These are phyloP conservation scores for Ajuga chamaepitys DNA, from an alignment of 257 asterid genomes.

Conservation along the genomic window DNA sequence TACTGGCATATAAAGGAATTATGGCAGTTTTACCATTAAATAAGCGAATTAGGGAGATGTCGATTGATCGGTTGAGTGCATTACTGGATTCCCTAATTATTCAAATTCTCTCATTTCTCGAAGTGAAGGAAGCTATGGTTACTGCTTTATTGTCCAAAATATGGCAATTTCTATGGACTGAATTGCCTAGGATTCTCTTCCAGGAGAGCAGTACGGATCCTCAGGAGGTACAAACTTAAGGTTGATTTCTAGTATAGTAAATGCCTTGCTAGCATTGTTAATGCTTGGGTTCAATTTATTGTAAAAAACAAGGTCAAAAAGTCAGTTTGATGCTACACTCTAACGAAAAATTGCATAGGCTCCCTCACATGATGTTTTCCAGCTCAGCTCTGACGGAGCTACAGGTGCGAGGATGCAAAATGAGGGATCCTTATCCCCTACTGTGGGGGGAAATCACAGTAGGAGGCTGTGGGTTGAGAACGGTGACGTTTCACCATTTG, in stretches of 20 bases:
- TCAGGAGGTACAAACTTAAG: not conserved
- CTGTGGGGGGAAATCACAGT: too few relatives aligned
- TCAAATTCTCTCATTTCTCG: not conserved
- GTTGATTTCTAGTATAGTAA: not conserved
- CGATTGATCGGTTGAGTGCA: slow-evolving; percentile 2
- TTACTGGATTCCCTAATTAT: slow-evolving; percentile 8
- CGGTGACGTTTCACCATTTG: too few relatives aligned
- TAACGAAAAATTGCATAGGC: not conserved
- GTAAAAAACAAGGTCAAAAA: not conserved
- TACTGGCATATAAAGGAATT: too few relatives aligned
- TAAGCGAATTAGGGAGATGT: not conserved
- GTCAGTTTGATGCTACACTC: not conserved
- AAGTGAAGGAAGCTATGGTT: not conserved
- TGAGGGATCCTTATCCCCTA: too few relatives aligned
- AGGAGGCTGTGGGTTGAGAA: too few relatives aligned
- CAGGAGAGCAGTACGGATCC: not conserved
- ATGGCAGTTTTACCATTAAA: not conserved
- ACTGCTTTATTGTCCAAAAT: slow-evolving; percentile 8
- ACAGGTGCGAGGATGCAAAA: not conserved
- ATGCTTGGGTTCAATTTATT: slow-evolving; percentile 5
- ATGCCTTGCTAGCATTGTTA: not conserved
- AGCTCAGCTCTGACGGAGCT: not conserved
- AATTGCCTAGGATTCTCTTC: not conserved
- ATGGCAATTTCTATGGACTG: slow-evolving; percentile 12
- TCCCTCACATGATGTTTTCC: not conserved